Percentiles rank a stretch among this genome's conserved stretches.
These are phyloP conservation scores for Murraya koenigii DNA, from an alignment of 345 rosid genomes.

Conservation along the genomic window DNA sequence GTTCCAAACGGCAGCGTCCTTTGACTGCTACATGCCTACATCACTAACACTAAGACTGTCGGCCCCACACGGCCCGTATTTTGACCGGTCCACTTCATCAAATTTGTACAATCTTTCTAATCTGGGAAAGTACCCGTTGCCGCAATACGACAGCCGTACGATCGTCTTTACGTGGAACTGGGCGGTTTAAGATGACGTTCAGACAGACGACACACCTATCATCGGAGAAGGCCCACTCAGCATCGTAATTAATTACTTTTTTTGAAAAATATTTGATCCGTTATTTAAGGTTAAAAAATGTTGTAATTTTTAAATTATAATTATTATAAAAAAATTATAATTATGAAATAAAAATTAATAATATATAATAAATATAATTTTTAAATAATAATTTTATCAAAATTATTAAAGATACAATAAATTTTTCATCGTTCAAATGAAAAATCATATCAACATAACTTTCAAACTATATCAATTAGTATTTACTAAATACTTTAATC, in stretches of 20 bases:
- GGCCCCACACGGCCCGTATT: conserved; percentile 4
- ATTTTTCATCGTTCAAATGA: no score
- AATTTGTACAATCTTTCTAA: background rate
- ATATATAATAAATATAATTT: no score
- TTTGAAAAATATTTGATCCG: background rate
- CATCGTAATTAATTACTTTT: background rate
- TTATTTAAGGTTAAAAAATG: no score
- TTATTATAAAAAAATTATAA: no score
- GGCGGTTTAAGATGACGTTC: background rate
- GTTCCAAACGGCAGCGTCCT: background rate
- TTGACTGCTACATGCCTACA: background rate
- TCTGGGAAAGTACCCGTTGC: background rate
- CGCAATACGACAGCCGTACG: background rate
- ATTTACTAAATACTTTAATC: no score
- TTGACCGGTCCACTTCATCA: background rate
- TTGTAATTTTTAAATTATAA: no score
- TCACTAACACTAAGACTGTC: background rate
- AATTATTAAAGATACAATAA: no score
- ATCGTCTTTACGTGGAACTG: background rate
- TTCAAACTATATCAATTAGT: accelerated
- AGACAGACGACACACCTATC: background rate
- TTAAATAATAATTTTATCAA: no score
- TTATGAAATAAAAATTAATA: no score
- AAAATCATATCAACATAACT: no score
- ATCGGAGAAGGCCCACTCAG: background rate